A percentile compares a stretch with the other conserved stretches of the same genome.
Conservation (phyloP, 345 rosid species). For the Camelina neglecta region DNA sequence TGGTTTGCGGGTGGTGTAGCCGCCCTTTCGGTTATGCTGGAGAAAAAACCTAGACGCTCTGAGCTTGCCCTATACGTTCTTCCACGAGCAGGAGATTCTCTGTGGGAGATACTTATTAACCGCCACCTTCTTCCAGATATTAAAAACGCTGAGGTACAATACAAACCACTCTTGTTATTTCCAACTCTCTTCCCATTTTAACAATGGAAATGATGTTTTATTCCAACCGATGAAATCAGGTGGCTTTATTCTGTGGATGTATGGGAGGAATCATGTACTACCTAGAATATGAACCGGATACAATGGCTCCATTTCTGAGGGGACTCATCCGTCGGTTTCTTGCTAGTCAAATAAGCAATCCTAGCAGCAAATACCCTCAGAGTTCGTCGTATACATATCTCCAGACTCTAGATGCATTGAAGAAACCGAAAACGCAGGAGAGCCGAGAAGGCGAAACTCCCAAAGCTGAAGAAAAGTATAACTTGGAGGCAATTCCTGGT, state of each 20-base stretch:
- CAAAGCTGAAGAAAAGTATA: constrained; percentile 63
- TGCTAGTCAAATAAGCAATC: constrained; percentile 92
- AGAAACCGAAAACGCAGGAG: constrained; percentile 59
- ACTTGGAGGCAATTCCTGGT: constrained; percentile 94
- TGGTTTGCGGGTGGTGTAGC: constrained; percentile 91
- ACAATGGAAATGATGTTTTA: not conserved
- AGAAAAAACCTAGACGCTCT: constrained; percentile 92
- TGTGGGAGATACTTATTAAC: constrained; percentile 89
- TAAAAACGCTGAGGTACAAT: constrained; percentile 87
- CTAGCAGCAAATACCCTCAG: constrained; percentile 56
- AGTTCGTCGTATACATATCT: constrained; percentile 74
- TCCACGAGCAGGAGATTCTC: constrained; percentile 96
- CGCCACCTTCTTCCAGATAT: constrained; percentile 85
- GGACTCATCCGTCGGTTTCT: constrained; percentile 93
- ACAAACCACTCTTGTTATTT: constrained; percentile 1
- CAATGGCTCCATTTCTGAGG: constrained; percentile 94
- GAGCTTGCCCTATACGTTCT: constrained; percentile 98
- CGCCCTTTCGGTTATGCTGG: constrained; percentile 90
- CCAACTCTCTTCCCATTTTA: constrained; percentile 2
- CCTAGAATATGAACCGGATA: constrained; percentile 91
- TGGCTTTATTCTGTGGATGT: constrained; percentile 89
- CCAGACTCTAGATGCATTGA: constrained; percentile 68
- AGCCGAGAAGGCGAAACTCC: constrained; percentile 56
- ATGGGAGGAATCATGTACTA: constrained; percentile 99
- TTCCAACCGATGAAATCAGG: constrained; percentile 56